These are phyloP conservation scores for Phyllosticta ampelicida DNA, from an alignment of 2,329 filamentous ascomycete species.

Conservation along the genomic window DNA sequence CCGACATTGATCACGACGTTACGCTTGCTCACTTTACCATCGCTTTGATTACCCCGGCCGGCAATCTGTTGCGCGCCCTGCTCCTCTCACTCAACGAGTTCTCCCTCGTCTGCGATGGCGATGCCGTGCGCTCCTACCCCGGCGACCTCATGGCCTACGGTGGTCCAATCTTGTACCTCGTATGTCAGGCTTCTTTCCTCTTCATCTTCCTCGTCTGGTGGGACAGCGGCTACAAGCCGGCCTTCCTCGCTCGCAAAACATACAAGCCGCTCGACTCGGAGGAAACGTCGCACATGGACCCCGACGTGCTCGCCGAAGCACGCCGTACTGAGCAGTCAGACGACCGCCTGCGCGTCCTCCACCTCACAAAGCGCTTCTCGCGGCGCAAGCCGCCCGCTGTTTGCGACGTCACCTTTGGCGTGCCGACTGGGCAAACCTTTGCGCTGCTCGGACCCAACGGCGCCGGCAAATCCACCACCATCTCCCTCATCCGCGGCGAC, in stretches of 20 bases:
- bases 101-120: slow-evolving; percentile 59
- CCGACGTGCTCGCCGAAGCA: slow-evolving; percentile 56
- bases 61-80: slow-evolving; percentile 61
- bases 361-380: slow-evolving; percentile 71
- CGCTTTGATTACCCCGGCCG: slow-evolving; percentile 63
- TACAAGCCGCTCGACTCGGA: slow-evolving; percentile 33
- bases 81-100: slow-evolving; percentile 77
- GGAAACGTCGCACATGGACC: slow-evolving; percentile 32
- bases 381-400: slow-evolving; percentile 53
- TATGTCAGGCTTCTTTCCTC: slow-evolving; percentile 60
- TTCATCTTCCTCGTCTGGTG: slow-evolving; percentile 67
- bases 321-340: slow-evolving; percentile 48
- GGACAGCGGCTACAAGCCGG: slow-evolving; percentile 58
- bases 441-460: slow-evolving; percentile 84
- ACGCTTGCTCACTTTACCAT: slow-evolving; percentile 65
- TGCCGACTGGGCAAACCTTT: slow-evolving; percentile 72
- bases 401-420: slow-evolving; percentile 78
- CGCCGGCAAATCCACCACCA: slow-evolving; percentile 83
- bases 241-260: slow-evolving; percentile 36
- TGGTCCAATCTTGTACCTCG: slow-evolving; percentile 72
- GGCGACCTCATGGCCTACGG: slow-evolving; percentile 65
- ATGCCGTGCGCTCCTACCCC: slow-evolving; percentile 54
- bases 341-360: slow-evolving; percentile 66
- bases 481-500: slow-evolving; percentile 83
- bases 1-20: slow-evolving; percentile 56